Conservation (phyloP, 495 filamentous ascomycete genomes). For the Daldinia childiae region DNA sequence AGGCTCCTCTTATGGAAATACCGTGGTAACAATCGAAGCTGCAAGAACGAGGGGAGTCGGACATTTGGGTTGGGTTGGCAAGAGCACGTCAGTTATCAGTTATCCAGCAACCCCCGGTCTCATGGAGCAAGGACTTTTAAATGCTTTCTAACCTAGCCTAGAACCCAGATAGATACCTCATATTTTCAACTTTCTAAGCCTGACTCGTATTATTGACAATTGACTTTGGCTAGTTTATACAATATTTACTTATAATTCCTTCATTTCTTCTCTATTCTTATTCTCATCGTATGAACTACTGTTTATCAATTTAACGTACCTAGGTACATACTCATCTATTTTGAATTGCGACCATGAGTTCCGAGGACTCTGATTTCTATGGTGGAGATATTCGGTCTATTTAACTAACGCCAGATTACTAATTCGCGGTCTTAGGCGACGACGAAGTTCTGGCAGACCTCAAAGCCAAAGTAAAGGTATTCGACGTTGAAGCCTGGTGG, state of each 20-base stretch:
- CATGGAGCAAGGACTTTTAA: background rate
- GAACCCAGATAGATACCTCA: background rate
- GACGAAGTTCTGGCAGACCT: slow-evolving; percentile 55
- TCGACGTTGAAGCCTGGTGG: slow-evolving; percentile 62
- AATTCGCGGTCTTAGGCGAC: slow-evolving; percentile 56
- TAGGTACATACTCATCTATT: background rate
- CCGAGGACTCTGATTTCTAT: slow-evolving; percentile 80
- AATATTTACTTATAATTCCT: background rate
- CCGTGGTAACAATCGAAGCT: background rate
- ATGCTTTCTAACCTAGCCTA: too few species aligned
- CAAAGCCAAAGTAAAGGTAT: slow-evolving; percentile 48
- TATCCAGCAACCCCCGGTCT: background rate
- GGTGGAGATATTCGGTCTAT: slow-evolving; percentile 53
- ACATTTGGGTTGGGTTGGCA: background rate
- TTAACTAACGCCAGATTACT: slow-evolving; percentile 22
- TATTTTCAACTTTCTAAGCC: background rate
- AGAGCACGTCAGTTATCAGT: background rate
- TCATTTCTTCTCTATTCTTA: background rate
- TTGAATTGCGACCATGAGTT: slow-evolving; percentile 50
- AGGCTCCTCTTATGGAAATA: slow-evolving; percentile 21
- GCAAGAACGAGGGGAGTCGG: slow-evolving; percentile 2
- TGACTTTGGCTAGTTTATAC: background rate
- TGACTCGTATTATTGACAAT: slow-evolving; percentile 1
- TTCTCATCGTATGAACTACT: background rate
- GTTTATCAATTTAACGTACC: background rate